Percentiles rank a stretch among this genome's conserved stretches.
Conservation (phyloP, 768 basidiomycete species). For the Russula sp. region DNA sequence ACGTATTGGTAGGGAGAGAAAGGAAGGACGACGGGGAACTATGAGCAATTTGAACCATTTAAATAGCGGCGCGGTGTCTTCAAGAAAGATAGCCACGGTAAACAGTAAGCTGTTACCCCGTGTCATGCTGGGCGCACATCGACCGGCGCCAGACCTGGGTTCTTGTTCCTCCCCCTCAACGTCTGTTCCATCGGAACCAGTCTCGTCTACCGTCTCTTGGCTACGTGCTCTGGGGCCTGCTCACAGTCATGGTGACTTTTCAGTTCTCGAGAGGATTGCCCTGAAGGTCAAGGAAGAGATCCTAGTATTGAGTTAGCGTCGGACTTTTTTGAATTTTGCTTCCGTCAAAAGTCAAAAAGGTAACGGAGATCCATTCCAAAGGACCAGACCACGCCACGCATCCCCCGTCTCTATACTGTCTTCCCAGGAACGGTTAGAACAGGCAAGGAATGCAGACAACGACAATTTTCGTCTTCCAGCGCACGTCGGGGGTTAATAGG, state of each 20-base stretch:
- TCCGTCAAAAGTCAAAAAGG: conserved; percentile 14
- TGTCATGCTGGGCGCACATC: neutral
- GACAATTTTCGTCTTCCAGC: neutral
- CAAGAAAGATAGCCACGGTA: neutral
- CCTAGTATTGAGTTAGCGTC: neutral
- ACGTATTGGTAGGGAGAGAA: neutral
- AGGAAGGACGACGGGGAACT: conserved; percentile 7
- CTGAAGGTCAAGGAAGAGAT: neutral
- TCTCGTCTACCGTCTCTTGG: neutral
- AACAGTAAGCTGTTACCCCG: neutral
- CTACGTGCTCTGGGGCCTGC: neutral
- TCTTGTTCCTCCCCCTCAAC: conserved; percentile 1
- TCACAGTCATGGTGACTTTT: neutral
- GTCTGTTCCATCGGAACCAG: neutral
- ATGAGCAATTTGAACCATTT: conserved; percentile 6
- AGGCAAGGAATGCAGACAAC: neutral
- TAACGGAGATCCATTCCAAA: conserved; percentile 15
- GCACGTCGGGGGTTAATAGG: neutral
- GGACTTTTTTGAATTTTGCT: conserved; percentile 8
- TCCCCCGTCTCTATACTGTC: neutral
- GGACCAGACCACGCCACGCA: neutral
- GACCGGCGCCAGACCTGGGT: conserved; percentile 8
- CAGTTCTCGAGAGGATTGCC: neutral
- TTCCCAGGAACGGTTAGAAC: neutral
- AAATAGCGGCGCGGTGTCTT: conserved; percentile 17